phyloP scores from a whole-genome alignment of 495 filamentous ascomycete genomes.

The Umbilicaria muhlenbergii region DNA sequence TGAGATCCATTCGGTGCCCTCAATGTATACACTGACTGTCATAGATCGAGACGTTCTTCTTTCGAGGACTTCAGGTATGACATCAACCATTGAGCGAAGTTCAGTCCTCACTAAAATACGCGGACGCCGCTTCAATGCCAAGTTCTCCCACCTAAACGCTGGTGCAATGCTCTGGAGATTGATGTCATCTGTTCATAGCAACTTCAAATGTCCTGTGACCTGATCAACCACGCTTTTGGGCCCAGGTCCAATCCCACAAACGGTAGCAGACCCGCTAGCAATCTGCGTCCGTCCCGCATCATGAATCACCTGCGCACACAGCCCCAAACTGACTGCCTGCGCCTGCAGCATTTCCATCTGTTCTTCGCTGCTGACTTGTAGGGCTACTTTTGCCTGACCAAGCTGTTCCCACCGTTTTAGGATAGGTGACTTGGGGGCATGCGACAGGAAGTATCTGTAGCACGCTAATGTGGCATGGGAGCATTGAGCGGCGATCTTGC shows the following conservation, averaged over 20 bases:
- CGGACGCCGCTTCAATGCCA: too few species aligned
- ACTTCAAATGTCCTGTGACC: constrained; percentile 77
- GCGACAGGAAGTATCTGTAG: constrained; percentile 67
- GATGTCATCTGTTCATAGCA: constrained; percentile 37
- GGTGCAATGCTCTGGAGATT: too few species aligned
- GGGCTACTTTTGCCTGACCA: constrained; percentile 84
- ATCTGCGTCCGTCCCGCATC: constrained; percentile 98
- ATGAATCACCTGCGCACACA: constrained; percentile 76
- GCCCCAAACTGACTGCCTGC: constrained; percentile 55
- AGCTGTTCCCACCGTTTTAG: constrained; percentile 67
- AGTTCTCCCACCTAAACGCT: too few species aligned
- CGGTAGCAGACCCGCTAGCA: constrained; percentile 77
- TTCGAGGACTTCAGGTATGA: too few species aligned
- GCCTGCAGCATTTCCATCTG: constrained; percentile 50
- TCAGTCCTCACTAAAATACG: too few species aligned
- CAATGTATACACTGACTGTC: too few species aligned
- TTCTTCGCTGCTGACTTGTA: constrained; percentile 70
- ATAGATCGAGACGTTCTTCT: too few species aligned
- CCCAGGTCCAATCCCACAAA: constrained; percentile 75
- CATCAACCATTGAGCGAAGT: too few species aligned
- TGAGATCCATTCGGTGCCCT: too few species aligned
- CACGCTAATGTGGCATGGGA: constrained; percentile 93
- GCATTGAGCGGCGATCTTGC: constrained; percentile 94
- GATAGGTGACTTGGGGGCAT: constrained; percentile 42
- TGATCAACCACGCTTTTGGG: constrained; percentile 75